A percentile compares a stretch with the other conserved stretches of the same genome.
Conservation (phyloP, 2,329 filamentous ascomycete genomes). For the Albifimbria verrucaria region DNA sequence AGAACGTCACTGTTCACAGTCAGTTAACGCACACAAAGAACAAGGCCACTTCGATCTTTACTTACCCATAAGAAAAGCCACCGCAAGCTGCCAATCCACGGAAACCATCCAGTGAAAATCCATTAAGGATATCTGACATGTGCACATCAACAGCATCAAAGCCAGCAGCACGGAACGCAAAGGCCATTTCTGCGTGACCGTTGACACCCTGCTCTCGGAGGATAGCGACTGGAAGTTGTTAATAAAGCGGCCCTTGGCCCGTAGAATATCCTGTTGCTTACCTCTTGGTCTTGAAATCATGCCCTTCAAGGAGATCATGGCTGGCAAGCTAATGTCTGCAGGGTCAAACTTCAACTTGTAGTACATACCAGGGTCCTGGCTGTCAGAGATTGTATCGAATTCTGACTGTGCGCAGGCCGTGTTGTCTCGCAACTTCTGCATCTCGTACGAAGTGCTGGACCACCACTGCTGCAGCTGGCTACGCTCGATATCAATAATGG, state of each 20-base stretch:
- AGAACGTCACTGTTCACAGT: constrained; percentile 50
- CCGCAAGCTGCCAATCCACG: constrained; percentile 90
- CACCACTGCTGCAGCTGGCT: constrained; percentile 80
- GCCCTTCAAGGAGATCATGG: constrained; percentile 41
- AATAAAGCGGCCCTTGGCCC: too few species aligned
- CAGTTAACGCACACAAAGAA: not conserved
- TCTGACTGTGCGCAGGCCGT: constrained; percentile 82
- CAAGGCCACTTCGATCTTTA: too few species aligned
- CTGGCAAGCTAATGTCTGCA: constrained; percentile 69
- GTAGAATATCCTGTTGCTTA: too few species aligned
- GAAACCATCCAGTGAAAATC: constrained; percentile 77
- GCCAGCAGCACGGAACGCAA: constrained; percentile 86
- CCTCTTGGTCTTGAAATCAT: constrained; percentile 56
- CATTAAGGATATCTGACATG: constrained; percentile 88
- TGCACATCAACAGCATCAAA: constrained; percentile 92
- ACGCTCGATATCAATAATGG: constrained; percentile 68
- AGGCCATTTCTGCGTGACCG: constrained; percentile 96
- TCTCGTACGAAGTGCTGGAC: constrained; percentile 82
- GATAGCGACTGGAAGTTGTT: constrained; percentile 64
- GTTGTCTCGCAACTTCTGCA: constrained; percentile 90
- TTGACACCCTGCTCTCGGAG: constrained; percentile 95
- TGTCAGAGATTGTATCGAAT: constrained; percentile 70
- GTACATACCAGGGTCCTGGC: constrained; percentile 75
- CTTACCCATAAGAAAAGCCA: constrained; percentile 83
- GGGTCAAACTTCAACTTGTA: constrained; percentile 82